Conservation (phyloP, 2,329 filamentous ascomycete genomes). For the Cladophialophora exuberans region DNA sequence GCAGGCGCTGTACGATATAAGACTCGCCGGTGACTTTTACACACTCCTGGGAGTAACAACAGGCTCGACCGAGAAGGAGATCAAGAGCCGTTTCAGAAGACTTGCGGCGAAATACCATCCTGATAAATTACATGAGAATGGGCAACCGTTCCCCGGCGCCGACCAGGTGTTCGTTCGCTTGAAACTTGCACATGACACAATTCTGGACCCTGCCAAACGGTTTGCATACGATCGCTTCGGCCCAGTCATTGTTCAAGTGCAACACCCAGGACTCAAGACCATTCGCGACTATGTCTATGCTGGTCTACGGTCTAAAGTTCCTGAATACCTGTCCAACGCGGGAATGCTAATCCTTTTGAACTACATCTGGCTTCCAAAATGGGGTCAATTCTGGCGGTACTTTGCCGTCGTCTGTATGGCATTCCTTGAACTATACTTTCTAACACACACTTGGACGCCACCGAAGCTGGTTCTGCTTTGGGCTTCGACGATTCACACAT, state of each 20-base stretch:
- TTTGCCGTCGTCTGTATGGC: constrained; percentile 58
- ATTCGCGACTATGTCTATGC: constrained; percentile 72
- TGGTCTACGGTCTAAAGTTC: constrained; percentile 58
- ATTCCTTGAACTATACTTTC: constrained; percentile 60
- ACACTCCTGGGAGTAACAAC: constrained; percentile 71
- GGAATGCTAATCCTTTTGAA: constrained; percentile 35
- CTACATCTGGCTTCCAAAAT: constrained; percentile 32
- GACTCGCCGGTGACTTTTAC: constrained; percentile 75
- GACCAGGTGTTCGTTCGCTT: constrained; percentile 73
- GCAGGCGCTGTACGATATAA: constrained; percentile 83
- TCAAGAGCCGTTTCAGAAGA: constrained; percentile 84
- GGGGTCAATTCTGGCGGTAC: constrained; percentile 51
- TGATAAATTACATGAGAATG: constrained; percentile 67
- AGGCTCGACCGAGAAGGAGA: constrained; percentile 67
- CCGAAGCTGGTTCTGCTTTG: constrained; percentile 17
- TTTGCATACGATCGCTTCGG: constrained; percentile 93
- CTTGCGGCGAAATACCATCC: constrained; percentile 74
- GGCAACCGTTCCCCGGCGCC: constrained; percentile 34
- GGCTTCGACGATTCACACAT: constrained; percentile 18
- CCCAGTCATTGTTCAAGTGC: constrained; percentile 68
- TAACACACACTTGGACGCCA: constrained; percentile 49
- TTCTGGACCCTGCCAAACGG: constrained; percentile 73
- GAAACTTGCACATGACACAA: constrained; percentile 79
- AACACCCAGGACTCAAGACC: constrained; percentile 49
- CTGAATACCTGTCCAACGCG: constrained; percentile 46